phyloP scores from a whole-genome alignment of 768 basidiomycete genomes.

The Rhodotorula kratochvilovae region DNA sequence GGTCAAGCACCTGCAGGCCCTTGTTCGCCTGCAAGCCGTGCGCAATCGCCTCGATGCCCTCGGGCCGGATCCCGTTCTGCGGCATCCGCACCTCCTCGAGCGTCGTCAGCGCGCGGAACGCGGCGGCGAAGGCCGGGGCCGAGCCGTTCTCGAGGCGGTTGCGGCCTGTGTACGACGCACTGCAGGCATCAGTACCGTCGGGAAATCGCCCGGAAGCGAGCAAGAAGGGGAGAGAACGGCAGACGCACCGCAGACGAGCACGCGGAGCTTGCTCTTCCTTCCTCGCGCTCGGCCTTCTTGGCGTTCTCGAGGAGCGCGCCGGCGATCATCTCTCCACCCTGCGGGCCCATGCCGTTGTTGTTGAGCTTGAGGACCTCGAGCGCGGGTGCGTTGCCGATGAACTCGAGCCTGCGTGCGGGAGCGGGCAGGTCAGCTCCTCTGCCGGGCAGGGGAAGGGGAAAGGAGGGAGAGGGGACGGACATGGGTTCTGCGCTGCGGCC shows the following conservation, averaged over 20 bases:
- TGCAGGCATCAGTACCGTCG: no score
- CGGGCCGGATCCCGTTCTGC: conserved; percentile 96
- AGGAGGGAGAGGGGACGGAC: conserved; percentile 50
- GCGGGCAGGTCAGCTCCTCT: neutral
- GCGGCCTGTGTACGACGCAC: conserved; percentile 53
- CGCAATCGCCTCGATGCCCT: conserved; percentile 76
- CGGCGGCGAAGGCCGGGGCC: conserved; percentile 74
- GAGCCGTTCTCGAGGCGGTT: conserved; percentile 93
- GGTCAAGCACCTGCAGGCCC: conserved; percentile 69
- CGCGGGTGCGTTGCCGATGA: conserved; percentile 57
- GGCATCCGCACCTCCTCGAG: conserved; percentile 84
- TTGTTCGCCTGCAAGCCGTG: conserved; percentile 65
- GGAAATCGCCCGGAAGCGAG: no score
- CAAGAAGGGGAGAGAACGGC: neutral
- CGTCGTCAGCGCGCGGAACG: conserved; percentile 76
- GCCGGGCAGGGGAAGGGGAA: neutral
- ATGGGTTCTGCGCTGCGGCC: conserved; percentile 91
- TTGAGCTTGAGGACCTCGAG: conserved; percentile 83
- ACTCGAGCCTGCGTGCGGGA: conserved; percentile 29
- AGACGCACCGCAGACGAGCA: conserved; percentile 65
- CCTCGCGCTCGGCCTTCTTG: conserved; percentile 62
- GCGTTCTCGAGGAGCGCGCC: conserved; percentile 76
- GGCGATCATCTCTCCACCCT: conserved; percentile 78
- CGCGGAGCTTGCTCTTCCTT: conserved; percentile 65
- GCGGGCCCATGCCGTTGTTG: conserved; percentile 93